phyloP scores from a whole-genome alignment of 805 yeast species.

The Candida coleopterorum region DNA sequence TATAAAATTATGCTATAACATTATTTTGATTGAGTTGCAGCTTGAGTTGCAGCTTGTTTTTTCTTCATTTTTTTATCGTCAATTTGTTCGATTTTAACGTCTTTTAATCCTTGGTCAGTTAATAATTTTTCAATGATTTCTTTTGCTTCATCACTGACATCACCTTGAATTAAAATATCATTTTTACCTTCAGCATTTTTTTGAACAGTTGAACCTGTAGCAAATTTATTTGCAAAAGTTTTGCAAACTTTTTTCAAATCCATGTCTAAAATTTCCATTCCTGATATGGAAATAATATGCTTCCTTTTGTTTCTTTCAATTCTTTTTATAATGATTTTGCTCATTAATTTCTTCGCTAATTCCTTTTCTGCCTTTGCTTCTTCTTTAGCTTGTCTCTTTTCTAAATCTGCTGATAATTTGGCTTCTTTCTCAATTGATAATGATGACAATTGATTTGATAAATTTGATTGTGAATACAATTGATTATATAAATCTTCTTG shows the following conservation, averaged over 20 bases:
- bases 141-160: constrained; percentile 88
- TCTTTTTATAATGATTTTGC: constrained; percentile 78
- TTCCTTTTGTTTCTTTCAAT: constrained; percentile 88
- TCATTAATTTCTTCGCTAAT: constrained; percentile 67
- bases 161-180: constrained; percentile 91
- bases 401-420: constrained; percentile 74
- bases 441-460: constrained; percentile 50
- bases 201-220: constrained; percentile 91
- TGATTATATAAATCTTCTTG: constrained; percentile 53
- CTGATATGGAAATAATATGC: constrained; percentile 79
- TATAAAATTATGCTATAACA: not conserved
- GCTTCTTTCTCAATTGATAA: constrained; percentile 74
- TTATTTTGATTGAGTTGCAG: not conserved
- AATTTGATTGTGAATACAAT: constrained; percentile 58
- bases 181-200: constrained; percentile 90
- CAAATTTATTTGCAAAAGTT: constrained; percentile 89
- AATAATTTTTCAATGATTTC: constrained; percentile 64
- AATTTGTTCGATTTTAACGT: constrained; percentile 83
- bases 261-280: constrained; percentile 81
- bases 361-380: constrained; percentile 84
- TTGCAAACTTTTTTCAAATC: constrained; percentile 90
- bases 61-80: constrained; percentile 75
- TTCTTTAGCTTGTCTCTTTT: constrained; percentile 80
- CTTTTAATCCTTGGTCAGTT: constrained; percentile 75
- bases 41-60: constrained; percentile 12